Base-by-base conservation (phyloP, 177 flowering plant species). In the Vitis hybrid region DNA sequence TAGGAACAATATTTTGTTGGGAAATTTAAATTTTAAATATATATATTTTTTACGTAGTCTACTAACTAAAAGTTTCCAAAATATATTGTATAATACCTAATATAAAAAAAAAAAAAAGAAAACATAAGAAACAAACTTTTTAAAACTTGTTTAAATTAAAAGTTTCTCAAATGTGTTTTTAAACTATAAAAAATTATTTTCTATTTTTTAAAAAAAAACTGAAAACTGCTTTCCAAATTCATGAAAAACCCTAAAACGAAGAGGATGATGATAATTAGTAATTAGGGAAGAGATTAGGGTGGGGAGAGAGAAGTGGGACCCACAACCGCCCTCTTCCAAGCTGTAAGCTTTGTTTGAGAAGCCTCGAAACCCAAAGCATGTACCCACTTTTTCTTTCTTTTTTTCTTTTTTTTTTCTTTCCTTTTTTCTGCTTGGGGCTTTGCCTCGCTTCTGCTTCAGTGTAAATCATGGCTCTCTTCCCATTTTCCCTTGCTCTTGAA, bases 291-390 rank as follows among this genome's bases (percentile, higher is more conserved):
- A 17, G 17, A 14, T 15, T 5, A 54, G 56, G n/a, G 56, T 5
- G 45, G 59, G 4, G 13, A 9, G 72, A 17, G 64, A 15, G 60
- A 13, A 63, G 40, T 34, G 70, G 77, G 77, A 9, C 73, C 77
- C 69, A 21, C 70, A 32, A 40, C 57, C 32, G 19, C 77, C 15
- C 18, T 62, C 64, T 34, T 50, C 66, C 56, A 58, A 69, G 66
- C 75, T 73, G 71, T 67, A 40, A 11, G 14, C 75, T 67, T 67
- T 73, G 71, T 60, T 65, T 71, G 65, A 60, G 75, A 66, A 66
- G 32, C 60, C 65, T 72, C 45, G 58, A 71, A 65, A 64, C 51
- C 65, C 50, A 65, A 59, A 57, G 54, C 40, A 21, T 9, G 34
- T 18, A 8, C 4, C 48, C 21, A 11, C 4, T n/a, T 17, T 54